Evolutionary conservation across 192 early-diverging fungal species (phyloP), one percentile per base, ranked within the genome.

Genomic region (Gamsiella multidivaricata): DNA sequence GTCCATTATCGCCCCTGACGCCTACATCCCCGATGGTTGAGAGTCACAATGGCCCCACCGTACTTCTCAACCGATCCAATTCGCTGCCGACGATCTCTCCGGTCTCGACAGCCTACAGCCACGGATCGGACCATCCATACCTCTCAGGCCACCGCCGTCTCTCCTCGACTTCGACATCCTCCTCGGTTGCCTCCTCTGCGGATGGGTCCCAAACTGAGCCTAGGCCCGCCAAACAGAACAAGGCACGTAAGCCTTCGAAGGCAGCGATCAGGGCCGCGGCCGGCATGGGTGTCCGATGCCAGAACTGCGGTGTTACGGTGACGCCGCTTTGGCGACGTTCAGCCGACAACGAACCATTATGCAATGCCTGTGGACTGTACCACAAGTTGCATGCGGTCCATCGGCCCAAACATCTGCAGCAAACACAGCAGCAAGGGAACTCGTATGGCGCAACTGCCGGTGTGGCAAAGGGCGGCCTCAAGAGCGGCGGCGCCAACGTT

Each of bases 321-420:
- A 99, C 97, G 11, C 91, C 95, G 3, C 85, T 99, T 12, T 99
- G 97, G 97, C 88, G 97, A 25, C 83, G 96, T n/a, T 90, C 93
- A n/a, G 85, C 84, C 10, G 86, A 92, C 59, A 96, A 96, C 42
- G 90, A 93, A 61, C 82, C 92, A 2, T 84, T 99, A 28, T 99
- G 97, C 81, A 99, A 99, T 69, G 97, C 97, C 10, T 99, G 97
- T 70, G 97, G 97, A 0, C 81, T 98, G n/a, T 98, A 95, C 26
- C 72, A 75, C 36, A 75, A 75, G 42, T 51, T 75, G 6, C 71
- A 75, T 54, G 55, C 71, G 2, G 61, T 61, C 39, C 71, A 75
- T 50, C 62, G 71, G 6, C 71, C 71, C 12, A 75, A 64, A 23
- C 71, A 66, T 34, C n/a, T 75, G 17, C 71, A 75, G 18, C 71